Conservation (phyloP, 2,329 filamentous ascomycete genomes). For the Herpotrichia juniperi region DNA sequence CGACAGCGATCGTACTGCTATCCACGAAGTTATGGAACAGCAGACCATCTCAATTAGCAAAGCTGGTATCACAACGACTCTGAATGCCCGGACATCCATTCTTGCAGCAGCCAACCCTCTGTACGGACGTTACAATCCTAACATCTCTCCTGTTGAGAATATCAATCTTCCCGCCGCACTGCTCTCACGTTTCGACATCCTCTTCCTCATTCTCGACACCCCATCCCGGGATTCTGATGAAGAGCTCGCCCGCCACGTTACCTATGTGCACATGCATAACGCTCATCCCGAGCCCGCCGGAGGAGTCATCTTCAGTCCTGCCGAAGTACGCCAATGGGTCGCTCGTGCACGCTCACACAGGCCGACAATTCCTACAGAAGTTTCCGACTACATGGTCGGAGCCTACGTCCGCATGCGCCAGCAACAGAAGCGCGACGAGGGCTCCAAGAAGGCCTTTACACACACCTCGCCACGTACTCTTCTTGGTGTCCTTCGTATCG, state of each 20-base stretch:
- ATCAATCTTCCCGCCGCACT: conserved; percentile 98
- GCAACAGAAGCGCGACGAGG: conserved; percentile 89
- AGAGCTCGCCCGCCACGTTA: conserved; percentile 92
- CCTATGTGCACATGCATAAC: conserved; percentile 96
- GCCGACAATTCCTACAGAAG: conserved; percentile 80
- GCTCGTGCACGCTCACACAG: conserved; percentile 90
- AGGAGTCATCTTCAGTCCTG: conserved; percentile 82
- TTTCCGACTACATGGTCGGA: conserved; percentile 96
- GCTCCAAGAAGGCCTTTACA: conserved; percentile 87
- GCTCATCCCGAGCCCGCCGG: conserved; percentile 76
- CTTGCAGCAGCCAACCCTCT: conserved; percentile 95
- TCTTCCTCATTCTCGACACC: conserved; percentile 96
- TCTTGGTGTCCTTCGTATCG: conserved; percentile 88
- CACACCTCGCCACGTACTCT: conserved; percentile 94
- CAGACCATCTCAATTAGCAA: conserved; percentile 87
- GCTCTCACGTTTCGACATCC: conserved; percentile 93
- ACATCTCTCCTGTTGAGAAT: conserved; percentile 96
- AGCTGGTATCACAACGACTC: conserved; percentile 93
- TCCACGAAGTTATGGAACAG: conserved; percentile 89
- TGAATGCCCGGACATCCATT: conserved; percentile 95
- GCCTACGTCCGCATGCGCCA: conserved; percentile 95
- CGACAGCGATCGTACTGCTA: conserved; percentile 79
- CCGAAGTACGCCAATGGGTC: conserved; percentile 95
- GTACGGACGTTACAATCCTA: conserved; percentile 97
- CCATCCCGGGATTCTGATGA: conserved; percentile 88